Evolutionary conservation across 179 eudicot species (phyloP).

Genomic region (Spergularia azorica): DNA sequence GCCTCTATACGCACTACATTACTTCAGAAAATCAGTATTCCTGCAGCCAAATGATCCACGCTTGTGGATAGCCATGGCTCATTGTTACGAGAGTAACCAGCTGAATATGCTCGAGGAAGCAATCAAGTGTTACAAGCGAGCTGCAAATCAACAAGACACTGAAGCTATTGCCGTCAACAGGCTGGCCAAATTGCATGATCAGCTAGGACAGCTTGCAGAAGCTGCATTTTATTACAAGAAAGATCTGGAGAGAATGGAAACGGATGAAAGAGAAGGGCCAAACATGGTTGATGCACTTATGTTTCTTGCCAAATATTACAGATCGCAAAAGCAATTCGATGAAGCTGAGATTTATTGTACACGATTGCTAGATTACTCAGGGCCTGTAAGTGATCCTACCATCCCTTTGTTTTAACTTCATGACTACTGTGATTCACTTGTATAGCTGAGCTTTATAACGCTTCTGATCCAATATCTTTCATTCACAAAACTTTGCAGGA

Average conservation of each 20-base stretch:
- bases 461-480: not conserved
- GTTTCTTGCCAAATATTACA: constrained; percentile 72
- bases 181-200: constrained; percentile 80
- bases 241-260: constrained; percentile 96
- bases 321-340: constrained; percentile 64
- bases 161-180: constrained; percentile 89
- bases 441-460: not conserved
- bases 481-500: constrained; percentile 56
- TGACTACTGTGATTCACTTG: not conserved
- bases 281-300: constrained; percentile 77
- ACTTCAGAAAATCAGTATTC: constrained; percentile 75
- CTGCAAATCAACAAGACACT: constrained; percentile 78
- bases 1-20: constrained; percentile 91
- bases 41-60: constrained; percentile 91
- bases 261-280: constrained; percentile 86
- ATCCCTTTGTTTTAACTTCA: not conserved
- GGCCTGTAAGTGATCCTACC: constrained; percentile 46
- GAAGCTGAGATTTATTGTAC: constrained; percentile 93
- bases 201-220: constrained; percentile 71
- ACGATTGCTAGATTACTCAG: constrained; percentile 80
- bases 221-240: constrained; percentile 91
- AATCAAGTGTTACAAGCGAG: constrained; percentile 85
- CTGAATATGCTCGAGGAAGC: constrained; percentile 91
- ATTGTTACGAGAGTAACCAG: constrained; percentile 88
- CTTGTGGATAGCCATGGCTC: constrained; percentile 97